phyloP scores from a whole-genome alignment of 1,284 basidiomycete species.

The Takashimella tepidaria region DNA sequence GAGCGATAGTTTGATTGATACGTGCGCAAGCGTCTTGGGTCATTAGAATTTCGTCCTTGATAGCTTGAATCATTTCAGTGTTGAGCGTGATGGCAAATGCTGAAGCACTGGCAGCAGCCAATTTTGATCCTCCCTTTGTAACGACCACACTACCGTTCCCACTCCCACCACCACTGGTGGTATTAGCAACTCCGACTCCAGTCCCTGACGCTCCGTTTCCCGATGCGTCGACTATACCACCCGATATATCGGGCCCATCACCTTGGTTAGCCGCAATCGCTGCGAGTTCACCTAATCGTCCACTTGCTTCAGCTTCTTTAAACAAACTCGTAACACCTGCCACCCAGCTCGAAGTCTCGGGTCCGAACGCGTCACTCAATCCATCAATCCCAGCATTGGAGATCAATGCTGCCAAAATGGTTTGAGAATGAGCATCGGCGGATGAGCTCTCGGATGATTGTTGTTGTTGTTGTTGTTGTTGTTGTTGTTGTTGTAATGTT shows the following conservation, averaged over 20 bases:
- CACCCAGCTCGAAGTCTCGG: constrained; percentile 25
- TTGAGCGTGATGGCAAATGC: constrained; percentile 32
- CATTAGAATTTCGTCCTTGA: constrained; percentile 34
- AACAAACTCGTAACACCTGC: constrained; percentile 35
- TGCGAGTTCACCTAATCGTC: constrained; percentile 39
- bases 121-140: background rate
- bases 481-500: no score
- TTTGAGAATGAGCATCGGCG: constrained; percentile 34
- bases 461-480: no score
- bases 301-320: constrained; percentile 31
- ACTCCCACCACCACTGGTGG: background rate
- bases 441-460: background rate
- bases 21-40: constrained; percentile 30
- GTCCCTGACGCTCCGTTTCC: background rate
- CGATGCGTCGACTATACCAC: no score
- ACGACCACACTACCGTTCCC: no score
- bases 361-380: constrained; percentile 12
- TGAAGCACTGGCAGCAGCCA: constrained; percentile 7
- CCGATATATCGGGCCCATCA: constrained; percentile 2
- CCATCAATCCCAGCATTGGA: constrained; percentile 12
- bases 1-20: constrained; percentile 24
- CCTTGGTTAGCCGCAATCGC: constrained; percentile 32
- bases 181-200: background rate
- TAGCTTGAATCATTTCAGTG: constrained; percentile 35
- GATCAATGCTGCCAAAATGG: constrained; percentile 38